Evolutionary conservation across 768 basidiomycete genomes (phyloP).

Genomic region (Grammothele lineata): DNA sequence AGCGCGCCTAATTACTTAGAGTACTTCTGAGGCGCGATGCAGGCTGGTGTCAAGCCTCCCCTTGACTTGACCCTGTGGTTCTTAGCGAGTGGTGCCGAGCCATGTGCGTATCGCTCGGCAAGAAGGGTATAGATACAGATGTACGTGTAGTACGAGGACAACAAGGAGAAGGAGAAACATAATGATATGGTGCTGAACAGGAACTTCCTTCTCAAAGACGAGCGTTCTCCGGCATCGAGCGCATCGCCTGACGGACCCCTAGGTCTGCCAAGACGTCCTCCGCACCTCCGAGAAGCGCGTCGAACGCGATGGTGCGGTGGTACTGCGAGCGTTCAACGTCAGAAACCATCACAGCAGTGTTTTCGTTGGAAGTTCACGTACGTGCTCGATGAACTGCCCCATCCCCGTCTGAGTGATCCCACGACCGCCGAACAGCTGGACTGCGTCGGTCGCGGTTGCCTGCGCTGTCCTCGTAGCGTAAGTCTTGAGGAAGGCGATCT

Average conservation of each 20-base stretch:
- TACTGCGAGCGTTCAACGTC: constrained; percentile 35
- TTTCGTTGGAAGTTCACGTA: no score
- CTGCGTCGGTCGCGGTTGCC: constrained; percentile 76
- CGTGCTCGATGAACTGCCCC: constrained; percentile 74
- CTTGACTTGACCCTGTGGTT: no score
- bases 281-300: constrained; percentile 71
- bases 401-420: constrained; percentile 85
- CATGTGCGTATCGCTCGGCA: no score
- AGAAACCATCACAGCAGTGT: neutral
- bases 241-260: constrained; percentile 77
- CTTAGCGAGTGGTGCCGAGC: no score
- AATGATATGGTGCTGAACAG: no score
- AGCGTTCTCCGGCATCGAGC: constrained; percentile 74
- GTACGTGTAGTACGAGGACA: no score
- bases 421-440: constrained; percentile 83
- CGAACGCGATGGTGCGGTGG: constrained; percentile 63
- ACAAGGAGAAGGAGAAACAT: no score
- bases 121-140: no score
- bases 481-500: constrained; percentile 79
- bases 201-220: no score
- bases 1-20: no score
- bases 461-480: constrained; percentile 71
- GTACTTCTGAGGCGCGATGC: no score
- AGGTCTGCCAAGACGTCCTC: constrained; percentile 76
- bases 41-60: no score